Percentiles rank a stretch among this genome's conserved stretches.
These are phyloP conservation scores for Dothideomycetidae sp. DNA, from an alignment of 2,329 filamentous ascomycete species.

Conservation along the genomic window DNA sequence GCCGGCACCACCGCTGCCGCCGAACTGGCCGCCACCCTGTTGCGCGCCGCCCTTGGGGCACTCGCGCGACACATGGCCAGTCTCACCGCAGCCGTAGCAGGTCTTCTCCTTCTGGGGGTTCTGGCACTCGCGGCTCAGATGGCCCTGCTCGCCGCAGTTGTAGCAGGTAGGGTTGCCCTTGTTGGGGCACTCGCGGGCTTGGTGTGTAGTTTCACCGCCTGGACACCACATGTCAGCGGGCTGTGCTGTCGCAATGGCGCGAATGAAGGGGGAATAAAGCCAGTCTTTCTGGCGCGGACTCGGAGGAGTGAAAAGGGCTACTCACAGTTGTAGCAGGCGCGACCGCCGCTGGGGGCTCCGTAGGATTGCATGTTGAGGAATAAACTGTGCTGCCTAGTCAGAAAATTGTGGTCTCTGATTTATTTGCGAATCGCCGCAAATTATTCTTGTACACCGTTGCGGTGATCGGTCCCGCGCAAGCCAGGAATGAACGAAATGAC, in stretches of 20 bases:
- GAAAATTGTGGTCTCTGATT: too few relatives aligned
- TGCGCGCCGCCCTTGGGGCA: constrained; percentile 37
- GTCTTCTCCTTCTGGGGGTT: constrained; percentile 74
- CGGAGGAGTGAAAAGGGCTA: constrained; percentile 14
- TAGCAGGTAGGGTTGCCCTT: constrained; percentile 32
- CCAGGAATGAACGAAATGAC: too few relatives aligned
- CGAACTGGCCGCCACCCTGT: constrained; percentile 31
- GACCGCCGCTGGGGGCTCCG: constrained; percentile 26
- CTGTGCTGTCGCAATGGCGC: constrained; percentile 1
- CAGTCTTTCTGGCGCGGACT: not conserved
- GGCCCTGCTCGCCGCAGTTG: constrained; percentile 31
- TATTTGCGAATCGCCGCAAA: too few relatives aligned
- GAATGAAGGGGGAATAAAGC: not conserved
- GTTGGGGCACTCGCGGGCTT: constrained; percentile 37
- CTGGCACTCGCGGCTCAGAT: constrained; percentile 68
- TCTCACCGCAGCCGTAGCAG: constrained; percentile 60
- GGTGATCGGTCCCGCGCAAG: too few relatives aligned
- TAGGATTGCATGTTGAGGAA: constrained; percentile 37
- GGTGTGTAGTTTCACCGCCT: constrained; percentile 37
- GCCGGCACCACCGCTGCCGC: constrained; percentile 25
- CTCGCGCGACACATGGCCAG: constrained; percentile 60
- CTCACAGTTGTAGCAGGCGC: constrained; percentile 47
- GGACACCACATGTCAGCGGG: constrained; percentile 11
- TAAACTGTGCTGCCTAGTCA: too few relatives aligned
- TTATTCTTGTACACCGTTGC: too few relatives aligned